phyloP scores from a whole-genome alignment of 176 grass and related monocot species.

The Bolboschoenus planiculmis region DNA sequence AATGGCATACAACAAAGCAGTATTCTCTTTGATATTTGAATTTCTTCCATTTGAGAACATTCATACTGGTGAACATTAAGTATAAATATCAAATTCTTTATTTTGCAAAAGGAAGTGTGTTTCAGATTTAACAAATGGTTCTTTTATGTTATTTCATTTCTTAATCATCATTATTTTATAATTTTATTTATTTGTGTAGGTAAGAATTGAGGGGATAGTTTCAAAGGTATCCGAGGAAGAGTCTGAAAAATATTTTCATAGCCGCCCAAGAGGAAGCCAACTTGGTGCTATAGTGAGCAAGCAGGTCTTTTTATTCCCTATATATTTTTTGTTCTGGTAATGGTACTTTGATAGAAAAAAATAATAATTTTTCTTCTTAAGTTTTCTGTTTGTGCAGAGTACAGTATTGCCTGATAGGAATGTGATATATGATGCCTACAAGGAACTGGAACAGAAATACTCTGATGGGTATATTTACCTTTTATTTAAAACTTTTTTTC shows the following conservation, averaged over 20 bases:
- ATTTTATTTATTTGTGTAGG: constrained; percentile 37
- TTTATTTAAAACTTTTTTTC: neutral
- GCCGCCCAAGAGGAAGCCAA: constrained; percentile 89
- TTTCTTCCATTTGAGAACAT: neutral
- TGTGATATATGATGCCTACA: constrained; percentile 60
- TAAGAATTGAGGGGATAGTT: constrained; percentile 89
- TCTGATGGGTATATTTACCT: constrained; percentile 46
- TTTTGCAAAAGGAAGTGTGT: neutral
- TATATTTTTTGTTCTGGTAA: neutral
- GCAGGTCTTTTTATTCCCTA: constrained; percentile 47
- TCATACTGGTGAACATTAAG: neutral
- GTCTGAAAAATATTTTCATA: constrained; percentile 94
- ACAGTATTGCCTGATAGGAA: constrained; percentile 62
- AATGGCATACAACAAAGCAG: neutral
- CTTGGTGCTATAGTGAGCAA: constrained; percentile 93
- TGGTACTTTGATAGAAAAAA: neutral
- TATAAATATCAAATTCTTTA: neutral
- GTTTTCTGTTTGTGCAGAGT: constrained; percentile 44
- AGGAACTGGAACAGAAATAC: constrained; percentile 77
- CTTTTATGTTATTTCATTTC: neutral
- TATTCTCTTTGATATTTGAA: neutral
- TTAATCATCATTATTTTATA: constrained; percentile 10
- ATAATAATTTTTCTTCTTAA: neutral
- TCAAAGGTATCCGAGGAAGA: constrained; percentile 82
- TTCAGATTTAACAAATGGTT: neutral